These are phyloP conservation scores for Amanita polypyramis DNA, from an alignment of 768 basidiomycete species.

Conservation along the genomic window DNA sequence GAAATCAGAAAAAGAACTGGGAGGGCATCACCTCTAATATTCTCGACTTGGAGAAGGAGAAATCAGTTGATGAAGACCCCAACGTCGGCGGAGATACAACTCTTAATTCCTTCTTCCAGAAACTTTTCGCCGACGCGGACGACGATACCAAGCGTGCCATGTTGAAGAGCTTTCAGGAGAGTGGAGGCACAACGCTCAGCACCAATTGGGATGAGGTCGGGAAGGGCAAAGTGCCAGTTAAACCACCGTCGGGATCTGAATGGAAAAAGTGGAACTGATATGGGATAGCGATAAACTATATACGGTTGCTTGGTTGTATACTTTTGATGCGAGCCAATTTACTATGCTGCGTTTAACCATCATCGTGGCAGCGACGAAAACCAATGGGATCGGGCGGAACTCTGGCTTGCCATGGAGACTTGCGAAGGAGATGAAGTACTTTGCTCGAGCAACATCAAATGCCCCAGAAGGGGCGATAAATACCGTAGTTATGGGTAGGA, in stretches of 20 bases:
- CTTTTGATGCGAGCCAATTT: constrained; percentile 4
- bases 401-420: constrained; percentile 82
- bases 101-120: constrained; percentile 84
- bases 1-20: constrained; percentile 73
- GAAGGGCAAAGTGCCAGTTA: constrained; percentile 59
- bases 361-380: constrained; percentile 85
- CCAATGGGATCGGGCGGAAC: constrained; percentile 79
- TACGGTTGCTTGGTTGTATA: neutral
- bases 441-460: constrained; percentile 65
- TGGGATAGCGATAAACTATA: neutral
- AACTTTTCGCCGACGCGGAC: constrained; percentile 84
- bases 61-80: constrained; percentile 63
- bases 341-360: constrained; percentile 68
- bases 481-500: constrained; percentile 89
- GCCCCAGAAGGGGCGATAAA: constrained; percentile 51
- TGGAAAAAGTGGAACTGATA: constrained; percentile 63
- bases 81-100: constrained; percentile 85
- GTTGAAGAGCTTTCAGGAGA: constrained; percentile 97
- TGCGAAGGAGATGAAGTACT: constrained; percentile 85
- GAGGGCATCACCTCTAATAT: constrained; percentile 68
- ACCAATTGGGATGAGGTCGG: constrained; percentile 92
- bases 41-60: constrained; percentile 59
- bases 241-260: constrained; percentile 78
- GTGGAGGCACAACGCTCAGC: constrained; percentile 89
- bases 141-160: constrained; percentile 89